phyloP scores from a whole-genome alignment of 495 filamentous ascomycete genomes.

The Viridothelium virens region DNA sequence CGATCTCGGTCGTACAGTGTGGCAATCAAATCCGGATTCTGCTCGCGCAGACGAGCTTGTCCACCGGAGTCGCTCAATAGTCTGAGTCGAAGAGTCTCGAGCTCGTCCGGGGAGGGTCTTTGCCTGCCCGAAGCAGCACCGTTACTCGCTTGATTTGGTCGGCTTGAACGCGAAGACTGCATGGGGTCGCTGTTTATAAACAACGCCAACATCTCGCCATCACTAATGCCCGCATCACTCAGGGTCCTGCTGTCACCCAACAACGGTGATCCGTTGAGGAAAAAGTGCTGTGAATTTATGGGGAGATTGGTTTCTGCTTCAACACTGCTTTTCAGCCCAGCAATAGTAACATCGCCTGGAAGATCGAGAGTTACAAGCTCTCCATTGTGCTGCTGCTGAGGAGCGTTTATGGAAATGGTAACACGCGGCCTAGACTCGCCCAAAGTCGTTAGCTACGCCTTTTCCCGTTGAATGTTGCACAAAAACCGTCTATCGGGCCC shows the following conservation, averaged over 20 bases:
- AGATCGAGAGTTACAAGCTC: conserved; percentile 82
- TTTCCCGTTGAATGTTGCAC: conserved; percentile 7
- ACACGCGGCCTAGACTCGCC: conserved; percentile 51
- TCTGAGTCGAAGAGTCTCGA: conserved; percentile 74
- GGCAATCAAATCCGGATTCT: conserved; percentile 65
- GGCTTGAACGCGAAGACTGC: conserved; percentile 22
- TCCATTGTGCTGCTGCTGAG: conserved; percentile 56
- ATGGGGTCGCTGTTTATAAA: conserved; percentile 44
- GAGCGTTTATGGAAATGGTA: conserved; percentile 74
- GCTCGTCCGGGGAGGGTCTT: conserved; percentile 44
- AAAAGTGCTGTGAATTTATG: conserved; percentile 58
- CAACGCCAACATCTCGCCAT: conserved; percentile 88
- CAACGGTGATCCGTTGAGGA: conserved; percentile 82
- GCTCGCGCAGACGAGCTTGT: conserved; percentile 56
- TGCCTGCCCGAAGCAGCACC: conserved; percentile 11
- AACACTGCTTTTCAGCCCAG: conserved; percentile 78
- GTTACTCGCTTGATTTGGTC: conserved; percentile 25
- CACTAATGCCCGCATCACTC: conserved; percentile 68
- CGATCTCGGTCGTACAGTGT: conserved; percentile 68
- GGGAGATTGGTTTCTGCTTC: conserved; percentile 55
- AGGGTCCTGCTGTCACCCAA: conserved; percentile 69
- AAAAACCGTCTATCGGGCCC: conserved; percentile 8
- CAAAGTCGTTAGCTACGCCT: conserved; percentile 19
- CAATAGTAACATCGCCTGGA: conserved; percentile 72
- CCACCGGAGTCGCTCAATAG: conserved; percentile 70